These are phyloP conservation scores for Aquilaria malaccensis DNA, from an alignment of 345 rosid species.

Conservation along the genomic window DNA sequence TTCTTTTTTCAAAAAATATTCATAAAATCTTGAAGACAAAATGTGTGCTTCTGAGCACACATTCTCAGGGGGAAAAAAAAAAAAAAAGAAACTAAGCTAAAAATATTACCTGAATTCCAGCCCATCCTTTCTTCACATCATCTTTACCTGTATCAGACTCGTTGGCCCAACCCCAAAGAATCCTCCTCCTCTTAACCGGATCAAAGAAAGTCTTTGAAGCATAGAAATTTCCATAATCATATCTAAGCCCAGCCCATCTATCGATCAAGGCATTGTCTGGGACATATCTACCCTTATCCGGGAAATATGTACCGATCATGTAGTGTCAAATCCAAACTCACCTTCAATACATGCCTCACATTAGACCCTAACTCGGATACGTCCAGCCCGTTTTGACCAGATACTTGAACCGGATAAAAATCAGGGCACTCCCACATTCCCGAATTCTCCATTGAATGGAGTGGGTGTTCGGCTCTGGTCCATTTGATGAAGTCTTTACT, in stretches of 20 bases:
- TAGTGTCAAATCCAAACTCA: slow-evolving; percentile 70
- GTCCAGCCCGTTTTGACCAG: slow-evolving; percentile 42
- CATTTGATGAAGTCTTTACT: slow-evolving; percentile 60
- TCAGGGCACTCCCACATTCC: slow-evolving; percentile 96
- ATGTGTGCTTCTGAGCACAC: too few species aligned
- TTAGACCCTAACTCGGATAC: slow-evolving; percentile 4
- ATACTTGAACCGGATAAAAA: slow-evolving; percentile 49
- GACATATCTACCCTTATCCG: slow-evolving; percentile 30
- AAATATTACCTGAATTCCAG: slow-evolving; percentile 60
- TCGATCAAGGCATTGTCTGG: slow-evolving; percentile 46
- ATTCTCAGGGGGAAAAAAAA: too few species aligned
- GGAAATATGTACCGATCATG: slow-evolving; percentile 48
- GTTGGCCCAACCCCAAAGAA: slow-evolving; percentile 83
- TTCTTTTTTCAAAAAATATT: too few species aligned
- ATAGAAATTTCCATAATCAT: slow-evolving; percentile 75
- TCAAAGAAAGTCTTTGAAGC: slow-evolving; percentile 87
- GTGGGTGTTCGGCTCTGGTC: slow-evolving; percentile 55
- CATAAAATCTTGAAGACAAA: too few species aligned
- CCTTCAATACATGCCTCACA: slow-evolving; percentile 55
- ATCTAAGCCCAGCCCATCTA: slow-evolving; percentile 69
- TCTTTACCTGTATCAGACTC: slow-evolving; percentile 42
- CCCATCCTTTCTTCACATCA: slow-evolving; percentile 63
- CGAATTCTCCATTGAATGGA: slow-evolving; percentile 34
- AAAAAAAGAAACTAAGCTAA: too few species aligned
- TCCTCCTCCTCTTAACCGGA: slow-evolving; percentile 36